Evolutionary conservation across 805 yeast genomes (phyloP).

Genomic region (Kluyveromyces aestuarii): DNA sequence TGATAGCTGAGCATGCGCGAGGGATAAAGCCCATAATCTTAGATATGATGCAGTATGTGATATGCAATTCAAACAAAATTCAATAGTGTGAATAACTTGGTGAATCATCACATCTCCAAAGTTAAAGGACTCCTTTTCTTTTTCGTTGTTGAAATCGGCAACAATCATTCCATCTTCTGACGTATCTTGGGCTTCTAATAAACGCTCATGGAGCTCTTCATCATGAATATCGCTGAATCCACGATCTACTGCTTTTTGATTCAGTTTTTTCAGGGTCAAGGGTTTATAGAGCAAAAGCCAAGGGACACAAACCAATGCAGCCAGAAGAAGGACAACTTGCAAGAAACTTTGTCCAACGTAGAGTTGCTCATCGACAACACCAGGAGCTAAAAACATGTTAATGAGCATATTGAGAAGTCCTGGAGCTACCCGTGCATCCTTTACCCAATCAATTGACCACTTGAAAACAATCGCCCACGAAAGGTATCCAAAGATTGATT

Average conservation of each 20-base stretch:
- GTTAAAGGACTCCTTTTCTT: constrained; percentile 43
- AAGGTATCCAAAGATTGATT: constrained; percentile 89
- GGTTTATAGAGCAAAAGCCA: constrained; percentile 86
- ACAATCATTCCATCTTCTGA: constrained; percentile 39
- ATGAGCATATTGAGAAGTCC: constrained; percentile 91
- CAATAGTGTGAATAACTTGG: constrained; percentile 95
- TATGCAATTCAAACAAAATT: constrained; percentile 92
- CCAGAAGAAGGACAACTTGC: constrained; percentile 59
- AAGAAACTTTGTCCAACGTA: constrained; percentile 72
- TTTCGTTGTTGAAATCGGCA: constrained; percentile 38
- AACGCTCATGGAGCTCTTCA: constrained; percentile 23
- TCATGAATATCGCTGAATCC: constrained; percentile 37
- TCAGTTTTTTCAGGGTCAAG: constrained; percentile 50
- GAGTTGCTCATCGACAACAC: constrained; percentile 69
- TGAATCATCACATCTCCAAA: constrained; percentile 95
- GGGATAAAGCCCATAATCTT: constrained; percentile 93
- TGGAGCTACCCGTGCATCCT: constrained; percentile 72
- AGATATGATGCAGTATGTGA: constrained; percentile 97
- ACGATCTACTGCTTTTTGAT: constrained; percentile 35
- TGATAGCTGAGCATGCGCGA: constrained; percentile 94
- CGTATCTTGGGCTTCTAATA: constrained; percentile 34
- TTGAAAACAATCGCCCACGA: constrained; percentile 81
- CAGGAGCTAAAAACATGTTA: constrained; percentile 92
- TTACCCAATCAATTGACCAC: constrained; percentile 91
- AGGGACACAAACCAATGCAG: constrained; percentile 89